These are phyloP conservation scores for Backusella tarrabulga DNA, from an alignment of 192 early-diverging fungal genomes.

Conservation along the genomic window DNA sequence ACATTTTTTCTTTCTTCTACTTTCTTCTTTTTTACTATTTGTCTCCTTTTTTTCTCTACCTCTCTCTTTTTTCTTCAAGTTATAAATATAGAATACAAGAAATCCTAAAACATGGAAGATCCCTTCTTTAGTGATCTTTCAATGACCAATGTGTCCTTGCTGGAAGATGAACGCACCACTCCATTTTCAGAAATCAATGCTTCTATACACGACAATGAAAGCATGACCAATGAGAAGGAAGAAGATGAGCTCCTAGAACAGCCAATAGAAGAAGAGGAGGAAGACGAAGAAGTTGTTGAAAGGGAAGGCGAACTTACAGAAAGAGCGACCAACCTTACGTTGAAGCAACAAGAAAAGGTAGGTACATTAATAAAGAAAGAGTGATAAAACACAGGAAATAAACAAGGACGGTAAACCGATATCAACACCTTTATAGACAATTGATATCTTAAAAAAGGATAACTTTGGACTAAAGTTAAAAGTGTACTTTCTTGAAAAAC, in stretches of 20 bases:
- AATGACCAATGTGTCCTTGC: slow-evolving; percentile 12
- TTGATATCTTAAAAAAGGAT: slow-evolving; percentile 56
- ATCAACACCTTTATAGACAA: slow-evolving; percentile 31
- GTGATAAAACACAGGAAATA: neutral
- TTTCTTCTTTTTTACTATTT: no score
- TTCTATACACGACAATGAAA: neutral
- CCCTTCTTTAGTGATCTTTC: slow-evolving; percentile 1
- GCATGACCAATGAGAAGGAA: neutral
- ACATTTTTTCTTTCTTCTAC: neutral
- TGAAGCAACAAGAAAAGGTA: slow-evolving; percentile 56
- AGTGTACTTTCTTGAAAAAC: slow-evolving; percentile 52
- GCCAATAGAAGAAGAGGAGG: neutral
- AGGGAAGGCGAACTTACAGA: neutral
- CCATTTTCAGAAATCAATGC: slow-evolving; percentile 1
- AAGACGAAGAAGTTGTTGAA: neutral
- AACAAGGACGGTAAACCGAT: neutral
- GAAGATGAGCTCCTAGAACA: neutral
- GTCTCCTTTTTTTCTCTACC: neutral
- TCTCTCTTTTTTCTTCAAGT: no score
- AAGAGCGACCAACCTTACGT: slow-evolving; percentile 36
- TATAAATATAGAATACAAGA: neutral
- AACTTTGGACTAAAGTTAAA: slow-evolving; percentile 55
- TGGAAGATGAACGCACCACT: neutral
- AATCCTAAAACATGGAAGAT: slow-evolving; percentile 1
- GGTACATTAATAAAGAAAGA: neutral